Conservation (phyloP, 495 filamentous ascomycete species). For the Lindgomyces ingoldianus region DNA sequence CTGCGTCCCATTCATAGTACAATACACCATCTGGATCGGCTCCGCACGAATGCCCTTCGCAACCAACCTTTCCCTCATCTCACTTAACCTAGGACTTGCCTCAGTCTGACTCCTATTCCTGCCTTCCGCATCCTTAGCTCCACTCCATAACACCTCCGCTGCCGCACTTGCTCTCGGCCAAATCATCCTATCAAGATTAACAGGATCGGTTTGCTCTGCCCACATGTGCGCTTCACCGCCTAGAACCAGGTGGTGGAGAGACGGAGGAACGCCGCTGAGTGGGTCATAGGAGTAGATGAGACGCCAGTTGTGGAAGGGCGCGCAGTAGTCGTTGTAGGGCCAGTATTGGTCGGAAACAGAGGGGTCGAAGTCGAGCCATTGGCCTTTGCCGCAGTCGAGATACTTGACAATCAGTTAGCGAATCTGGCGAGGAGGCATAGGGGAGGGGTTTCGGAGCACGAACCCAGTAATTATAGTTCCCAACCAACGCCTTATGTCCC, state of each 20-base stretch:
- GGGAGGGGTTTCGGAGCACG: constrained; percentile 24
- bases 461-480: constrained; percentile 77
- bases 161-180: constrained; percentile 74
- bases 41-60: constrained; percentile 60
- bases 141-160: constrained; percentile 76
- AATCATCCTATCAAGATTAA: constrained; percentile 66
- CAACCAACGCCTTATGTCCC: constrained; percentile 68
- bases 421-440: background rate
- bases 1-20: constrained; percentile 48
- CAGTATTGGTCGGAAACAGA: constrained; percentile 50
- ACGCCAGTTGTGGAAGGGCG: constrained; percentile 73
- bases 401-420: constrained; percentile 52
- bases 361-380: constrained; percentile 69
- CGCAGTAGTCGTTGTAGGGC: constrained; percentile 77
- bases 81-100: constrained; percentile 63
- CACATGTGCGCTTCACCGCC: constrained; percentile 78
- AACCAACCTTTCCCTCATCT: constrained; percentile 73
- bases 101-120: constrained; percentile 65
- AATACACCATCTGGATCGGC: constrained; percentile 59
- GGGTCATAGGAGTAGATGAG: constrained; percentile 77
- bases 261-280: constrained; percentile 56
- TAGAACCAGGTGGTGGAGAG: constrained; percentile 63
- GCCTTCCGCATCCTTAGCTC: constrained; percentile 59
- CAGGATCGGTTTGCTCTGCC: constrained; percentile 73
- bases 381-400: constrained; percentile 76